Evolutionary conservation across 768 basidiomycete genomes (phyloP).

Genomic region (Pulveroboletus sp.): DNA sequence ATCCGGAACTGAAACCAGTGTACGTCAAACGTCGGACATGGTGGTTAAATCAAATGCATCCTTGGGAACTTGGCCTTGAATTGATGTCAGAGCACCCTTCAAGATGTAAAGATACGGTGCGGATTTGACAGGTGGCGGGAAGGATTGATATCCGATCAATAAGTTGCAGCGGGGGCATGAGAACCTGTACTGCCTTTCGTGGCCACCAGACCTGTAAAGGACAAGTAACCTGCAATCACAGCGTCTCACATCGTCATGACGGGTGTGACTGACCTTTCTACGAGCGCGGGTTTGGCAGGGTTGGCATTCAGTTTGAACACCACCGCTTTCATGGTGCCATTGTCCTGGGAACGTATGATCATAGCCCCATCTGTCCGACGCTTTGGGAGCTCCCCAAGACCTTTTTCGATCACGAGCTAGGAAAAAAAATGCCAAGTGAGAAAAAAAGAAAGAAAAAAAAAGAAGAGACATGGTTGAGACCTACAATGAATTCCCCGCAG

Average conservation of each 20-base stretch:
- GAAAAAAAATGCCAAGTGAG: slow-evolving; percentile 2
- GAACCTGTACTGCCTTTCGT: slow-evolving; percentile 74
- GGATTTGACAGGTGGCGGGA: slow-evolving; percentile 70
- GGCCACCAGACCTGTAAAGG: slow-evolving; percentile 50
- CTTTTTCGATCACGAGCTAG: slow-evolving; percentile 80
- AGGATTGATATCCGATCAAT: slow-evolving; percentile 65
- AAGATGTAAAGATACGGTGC: slow-evolving; percentile 78
- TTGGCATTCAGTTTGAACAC: slow-evolving; percentile 87
- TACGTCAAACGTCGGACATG: slow-evolving; percentile 2
- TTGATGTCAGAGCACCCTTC: slow-evolving; percentile 77
- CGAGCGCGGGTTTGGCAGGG: slow-evolving; percentile 60
- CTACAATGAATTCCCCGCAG: slow-evolving; percentile 81
- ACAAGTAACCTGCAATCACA: slow-evolving; percentile 14
- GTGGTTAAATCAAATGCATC: slow-evolving; percentile 67
- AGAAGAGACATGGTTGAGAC: slow-evolving; percentile 24
- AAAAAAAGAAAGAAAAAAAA: slow-evolving; percentile 9
- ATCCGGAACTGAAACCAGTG: background rate
- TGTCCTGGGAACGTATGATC: slow-evolving; percentile 73
- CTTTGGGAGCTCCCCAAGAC: slow-evolving; percentile 59
- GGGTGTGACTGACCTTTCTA: slow-evolving; percentile 60
- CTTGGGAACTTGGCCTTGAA: slow-evolving; percentile 80
- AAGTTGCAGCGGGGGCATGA: slow-evolving; percentile 48
- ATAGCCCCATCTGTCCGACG: slow-evolving; percentile 76
- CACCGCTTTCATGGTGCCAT: slow-evolving; percentile 49
- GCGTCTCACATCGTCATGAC: slow-evolving; percentile 11